phyloP scores from a whole-genome alignment of 2,329 filamentous ascomycete genomes.

The Ophiostoma sp. region DNA sequence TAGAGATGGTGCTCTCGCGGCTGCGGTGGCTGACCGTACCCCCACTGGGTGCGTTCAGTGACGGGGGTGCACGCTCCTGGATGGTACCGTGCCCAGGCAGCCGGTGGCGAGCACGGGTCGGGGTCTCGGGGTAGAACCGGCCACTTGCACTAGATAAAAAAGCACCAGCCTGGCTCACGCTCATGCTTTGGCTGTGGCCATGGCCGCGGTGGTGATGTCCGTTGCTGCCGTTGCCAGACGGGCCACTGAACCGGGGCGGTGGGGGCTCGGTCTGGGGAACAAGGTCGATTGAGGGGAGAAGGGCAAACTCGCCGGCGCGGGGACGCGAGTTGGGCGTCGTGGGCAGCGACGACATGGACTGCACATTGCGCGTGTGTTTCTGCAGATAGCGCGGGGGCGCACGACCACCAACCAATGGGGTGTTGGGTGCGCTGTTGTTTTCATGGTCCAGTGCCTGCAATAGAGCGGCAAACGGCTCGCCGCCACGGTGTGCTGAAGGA shows the following conservation, averaged over 20 bases:
- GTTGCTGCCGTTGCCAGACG: neutral
- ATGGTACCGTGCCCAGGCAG: conserved; percentile 20
- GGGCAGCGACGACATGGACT: conserved; percentile 80
- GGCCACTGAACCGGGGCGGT: conserved; percentile 32
- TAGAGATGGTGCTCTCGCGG: conserved; percentile 81
- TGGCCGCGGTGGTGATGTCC: neutral
- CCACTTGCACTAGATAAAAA: conserved; percentile 22
- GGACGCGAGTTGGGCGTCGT: conserved; percentile 62
- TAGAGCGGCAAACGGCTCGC: conserved; percentile 69
- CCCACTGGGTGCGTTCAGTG: conserved; percentile 26
- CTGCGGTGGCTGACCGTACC: conserved; percentile 53
- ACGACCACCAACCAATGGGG: conserved; percentile 48
- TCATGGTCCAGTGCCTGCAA: conserved; percentile 77
- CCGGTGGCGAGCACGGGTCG: conserved; percentile 31
- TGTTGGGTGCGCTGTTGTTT: conserved; percentile 64
- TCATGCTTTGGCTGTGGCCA: conserved; percentile 19
- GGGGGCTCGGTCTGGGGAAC: conserved; percentile 56
- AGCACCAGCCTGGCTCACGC: conserved; percentile 16
- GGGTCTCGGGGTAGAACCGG: conserved; percentile 45
- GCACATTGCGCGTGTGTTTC: conserved; percentile 68
- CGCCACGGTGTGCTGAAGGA: conserved; percentile 34
- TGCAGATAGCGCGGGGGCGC: conserved; percentile 46
- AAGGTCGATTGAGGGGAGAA: conserved; percentile 59
- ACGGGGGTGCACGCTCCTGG: neutral
- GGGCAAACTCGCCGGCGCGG: conserved; percentile 44